Conservation (phyloP, 2,329 filamentous ascomycete species). For the Hymenotorrendiella dingleyae region DNA sequence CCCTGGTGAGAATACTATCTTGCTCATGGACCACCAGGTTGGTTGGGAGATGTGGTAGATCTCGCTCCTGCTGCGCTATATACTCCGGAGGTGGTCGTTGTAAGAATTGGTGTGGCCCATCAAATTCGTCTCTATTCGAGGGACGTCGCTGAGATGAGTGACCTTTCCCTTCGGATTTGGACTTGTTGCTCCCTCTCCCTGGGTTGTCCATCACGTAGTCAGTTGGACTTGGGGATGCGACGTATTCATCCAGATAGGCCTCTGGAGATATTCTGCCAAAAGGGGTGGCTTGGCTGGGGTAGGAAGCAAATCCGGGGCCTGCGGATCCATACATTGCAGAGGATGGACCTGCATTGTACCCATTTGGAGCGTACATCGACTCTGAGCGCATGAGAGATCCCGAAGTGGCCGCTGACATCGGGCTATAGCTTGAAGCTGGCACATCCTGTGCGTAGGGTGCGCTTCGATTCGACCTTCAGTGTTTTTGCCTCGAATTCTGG, state of each 20-base stretch:
- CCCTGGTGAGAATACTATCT: conserved; percentile 70
- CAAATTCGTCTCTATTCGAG: conserved; percentile 83
- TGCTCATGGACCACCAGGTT: conserved; percentile 80
- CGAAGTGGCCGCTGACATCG: conserved; percentile 17
- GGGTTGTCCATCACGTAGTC: conserved; percentile 54
- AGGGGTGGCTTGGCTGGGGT: conserved; percentile 23
- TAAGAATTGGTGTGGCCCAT: conserved; percentile 78
- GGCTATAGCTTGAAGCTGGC: conserved; percentile 24
- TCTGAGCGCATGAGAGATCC: conserved; percentile 22
- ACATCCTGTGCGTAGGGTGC: conserved; percentile 23
- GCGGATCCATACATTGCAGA: conserved; percentile 27
- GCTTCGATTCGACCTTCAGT: conserved; percentile 27
- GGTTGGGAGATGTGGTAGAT: conserved; percentile 75
- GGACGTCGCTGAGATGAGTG: conserved; percentile 56
- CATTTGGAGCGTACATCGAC: conserved; percentile 26
- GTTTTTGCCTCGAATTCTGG: conserved; percentile 14
- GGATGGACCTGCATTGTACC: conserved; percentile 25
- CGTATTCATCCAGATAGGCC: conserved; percentile 34
- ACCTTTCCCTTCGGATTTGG: conserved; percentile 42
- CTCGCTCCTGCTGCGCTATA: conserved; percentile 70
- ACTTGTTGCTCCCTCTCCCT: conserved; percentile 37
- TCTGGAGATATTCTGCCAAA: conserved; percentile 31
- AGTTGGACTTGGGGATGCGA: conserved; percentile 52
- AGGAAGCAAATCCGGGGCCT: conserved; percentile 26
- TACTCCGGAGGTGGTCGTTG: conserved; percentile 65